phyloP scores from a whole-genome alignment of 73 alveolate genomes.

The Stentor roeselii region DNA sequence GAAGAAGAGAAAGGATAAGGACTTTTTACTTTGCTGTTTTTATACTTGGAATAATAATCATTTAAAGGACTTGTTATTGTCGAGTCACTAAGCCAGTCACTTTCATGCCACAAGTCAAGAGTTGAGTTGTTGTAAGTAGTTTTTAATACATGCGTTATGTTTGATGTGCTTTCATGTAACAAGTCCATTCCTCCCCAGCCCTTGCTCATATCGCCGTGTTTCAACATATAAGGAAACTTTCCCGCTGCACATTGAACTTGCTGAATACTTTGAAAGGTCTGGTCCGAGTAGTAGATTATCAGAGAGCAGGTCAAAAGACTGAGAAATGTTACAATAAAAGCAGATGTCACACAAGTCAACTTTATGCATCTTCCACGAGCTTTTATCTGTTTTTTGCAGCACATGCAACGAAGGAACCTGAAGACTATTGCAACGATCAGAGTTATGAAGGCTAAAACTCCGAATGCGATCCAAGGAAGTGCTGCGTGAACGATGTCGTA shows the following conservation, averaged over 20 bases:
- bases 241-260: conserved; percentile 5
- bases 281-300: neutral
- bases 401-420: neutral
- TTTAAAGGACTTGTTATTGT: too few relatives aligned
- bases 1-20: neutral
- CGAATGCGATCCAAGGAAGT: neutral
- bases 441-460: neutral
- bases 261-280: neutral
- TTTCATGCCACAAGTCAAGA: neutral
- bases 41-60: neutral
- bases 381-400: neutral
- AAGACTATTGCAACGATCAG: neutral
- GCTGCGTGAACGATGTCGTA: neutral
- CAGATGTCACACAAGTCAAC: neutral
- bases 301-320: neutral
- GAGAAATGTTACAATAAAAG: neutral
- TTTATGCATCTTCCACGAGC: neutral
- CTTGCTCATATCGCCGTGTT: neutral
- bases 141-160: neutral
- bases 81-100: neutral
- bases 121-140: neutral
- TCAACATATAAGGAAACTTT: neutral
- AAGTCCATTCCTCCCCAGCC: neutral
- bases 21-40: neutral
- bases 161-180: too few relatives aligned